A percentile compares a stretch with the other conserved stretches of the same genome.
Evolutionary conservation across 345 rosid species (phyloP).

Genomic region (Eucalyptus lansdowneana): DNA sequence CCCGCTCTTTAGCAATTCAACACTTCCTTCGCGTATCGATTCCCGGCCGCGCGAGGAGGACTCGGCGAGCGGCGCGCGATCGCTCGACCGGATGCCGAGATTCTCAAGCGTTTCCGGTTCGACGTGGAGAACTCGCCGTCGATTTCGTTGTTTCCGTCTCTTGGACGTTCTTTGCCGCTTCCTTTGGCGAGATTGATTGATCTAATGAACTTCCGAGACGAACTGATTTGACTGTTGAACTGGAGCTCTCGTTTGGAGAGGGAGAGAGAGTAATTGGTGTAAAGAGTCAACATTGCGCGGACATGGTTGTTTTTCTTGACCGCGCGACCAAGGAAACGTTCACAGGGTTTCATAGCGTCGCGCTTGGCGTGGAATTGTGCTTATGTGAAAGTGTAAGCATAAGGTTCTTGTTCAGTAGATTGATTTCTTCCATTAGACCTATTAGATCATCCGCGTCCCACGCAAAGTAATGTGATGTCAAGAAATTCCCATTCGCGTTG

Average conservation of each 20-base stretch:
- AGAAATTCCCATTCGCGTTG: not conserved
- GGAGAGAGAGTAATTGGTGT: not conserved
- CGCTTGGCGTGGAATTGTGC: not conserved
- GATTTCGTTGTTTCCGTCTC: not conserved
- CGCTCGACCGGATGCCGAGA: not conserved
- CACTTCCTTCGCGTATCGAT: not conserved
- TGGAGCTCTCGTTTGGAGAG: not conserved
- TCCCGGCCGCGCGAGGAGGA: not conserved
- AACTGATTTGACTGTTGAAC: not conserved
- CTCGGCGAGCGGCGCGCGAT: not conserved
- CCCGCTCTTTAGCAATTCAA: not conserved
- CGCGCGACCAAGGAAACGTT: not conserved
- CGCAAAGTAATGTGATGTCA: not conserved
- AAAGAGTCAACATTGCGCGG: not conserved
- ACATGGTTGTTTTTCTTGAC: not conserved
- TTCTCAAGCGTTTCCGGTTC: not conserved
- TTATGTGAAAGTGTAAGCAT: not conserved
- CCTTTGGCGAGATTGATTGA: not conserved
- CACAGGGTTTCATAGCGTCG: not conserved
- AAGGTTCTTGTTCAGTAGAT: not conserved
- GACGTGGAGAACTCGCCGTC: not conserved
- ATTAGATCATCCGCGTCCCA: not conserved
- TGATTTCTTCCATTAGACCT: not conserved
- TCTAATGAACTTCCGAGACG: not conserved
- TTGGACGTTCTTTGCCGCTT: not conserved